phyloP scores from a whole-genome alignment of 768 basidiomycete genomes.

The Boletus edulis region DNA sequence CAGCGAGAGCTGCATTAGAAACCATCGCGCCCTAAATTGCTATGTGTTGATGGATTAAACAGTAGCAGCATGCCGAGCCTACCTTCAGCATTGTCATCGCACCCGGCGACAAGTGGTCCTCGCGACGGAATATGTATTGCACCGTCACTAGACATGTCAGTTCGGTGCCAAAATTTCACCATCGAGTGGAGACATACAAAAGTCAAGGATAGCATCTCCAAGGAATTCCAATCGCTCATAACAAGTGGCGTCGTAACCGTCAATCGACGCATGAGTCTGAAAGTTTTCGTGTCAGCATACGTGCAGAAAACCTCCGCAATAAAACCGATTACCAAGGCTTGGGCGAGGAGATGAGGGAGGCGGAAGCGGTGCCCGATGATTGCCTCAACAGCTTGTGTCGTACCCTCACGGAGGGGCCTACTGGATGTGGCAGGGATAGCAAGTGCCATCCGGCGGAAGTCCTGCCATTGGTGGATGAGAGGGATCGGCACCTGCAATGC shows the following conservation, averaged over 20 bases:
- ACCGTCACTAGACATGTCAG: constrained; percentile 57
- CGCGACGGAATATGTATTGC: constrained; percentile 62
- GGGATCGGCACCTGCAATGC: constrained; percentile 64
- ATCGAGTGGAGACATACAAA: constrained; percentile 47
- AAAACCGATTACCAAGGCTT: constrained; percentile 60
- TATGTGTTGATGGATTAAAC: neutral
- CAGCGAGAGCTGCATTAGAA: constrained; percentile 73
- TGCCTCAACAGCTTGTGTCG: constrained; percentile 54
- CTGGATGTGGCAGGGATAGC: constrained; percentile 43
- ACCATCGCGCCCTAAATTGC: constrained; percentile 74
- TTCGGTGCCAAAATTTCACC: neutral
- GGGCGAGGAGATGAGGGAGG: constrained; percentile 60
- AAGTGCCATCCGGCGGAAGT: constrained; percentile 52
- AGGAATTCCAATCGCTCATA: constrained; percentile 83
- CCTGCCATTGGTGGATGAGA: constrained; percentile 65
- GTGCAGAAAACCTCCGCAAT: neutral
- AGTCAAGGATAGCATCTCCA: constrained; percentile 84
- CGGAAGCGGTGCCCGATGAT: constrained; percentile 65
- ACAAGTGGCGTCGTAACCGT: constrained; percentile 51
- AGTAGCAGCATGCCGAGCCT: neutral
- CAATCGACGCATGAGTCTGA: constrained; percentile 68
- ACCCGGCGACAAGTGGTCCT: constrained; percentile 67
- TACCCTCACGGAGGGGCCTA: constrained; percentile 45
- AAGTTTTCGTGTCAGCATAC: constrained; percentile 8
- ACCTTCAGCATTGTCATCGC: constrained; percentile 81